Evolutionary conservation across 2,329 filamentous ascomycete genomes (phyloP), one percentile per base, ranked within the genome.

Genomic region (Xylaria digitata): DNA sequence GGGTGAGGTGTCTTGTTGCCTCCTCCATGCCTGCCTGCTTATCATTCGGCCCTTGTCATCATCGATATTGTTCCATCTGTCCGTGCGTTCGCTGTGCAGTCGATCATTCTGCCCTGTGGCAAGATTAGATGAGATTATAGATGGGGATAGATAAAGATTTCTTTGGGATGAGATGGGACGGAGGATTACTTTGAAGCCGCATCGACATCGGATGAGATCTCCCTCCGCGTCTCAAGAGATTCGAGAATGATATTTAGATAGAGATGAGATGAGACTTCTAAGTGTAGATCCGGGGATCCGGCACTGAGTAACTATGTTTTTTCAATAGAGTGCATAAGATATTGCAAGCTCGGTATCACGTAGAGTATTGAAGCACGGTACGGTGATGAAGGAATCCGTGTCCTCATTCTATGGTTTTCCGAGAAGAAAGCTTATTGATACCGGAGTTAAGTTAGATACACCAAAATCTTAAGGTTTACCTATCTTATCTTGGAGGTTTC

Each of bases 191-290:
- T 21, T 21, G 23, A 49, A 54, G 23, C 40, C 60, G 55, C 43
- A 42, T 63, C 23, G 37, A 64, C 45, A 52, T 64, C 65, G 61
- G 65, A 67, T 42, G 37, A 53, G 61, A 64, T 67, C 50, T 52
- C 23, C 55, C 43, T 56, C 65, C 50, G 61, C 49, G 65, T 67
- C 65, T 67, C 65, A 57, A 32, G 23, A 53, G 43, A 50, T 61
- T 64, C 61, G 34, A 64, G 61, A 64, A 67, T 23, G 45, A 30
- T 19, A 32, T 32, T 15, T 17, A 46, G 50, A 59, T 19, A 46
- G 37, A 34, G 26, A 58, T 45, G 19, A 32, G 55, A 64, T 61
- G 61, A 64, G 43, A 61, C 56, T 61, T 52, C 9, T 1, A 21
- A 6, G 43, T n/a, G 52, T 9, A 61, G 61, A 67, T 64, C 61